These are phyloP conservation scores for Torulaspora pretoriensis DNA, from an alignment of 1,139 yeast species.

Conservation along the genomic window DNA sequence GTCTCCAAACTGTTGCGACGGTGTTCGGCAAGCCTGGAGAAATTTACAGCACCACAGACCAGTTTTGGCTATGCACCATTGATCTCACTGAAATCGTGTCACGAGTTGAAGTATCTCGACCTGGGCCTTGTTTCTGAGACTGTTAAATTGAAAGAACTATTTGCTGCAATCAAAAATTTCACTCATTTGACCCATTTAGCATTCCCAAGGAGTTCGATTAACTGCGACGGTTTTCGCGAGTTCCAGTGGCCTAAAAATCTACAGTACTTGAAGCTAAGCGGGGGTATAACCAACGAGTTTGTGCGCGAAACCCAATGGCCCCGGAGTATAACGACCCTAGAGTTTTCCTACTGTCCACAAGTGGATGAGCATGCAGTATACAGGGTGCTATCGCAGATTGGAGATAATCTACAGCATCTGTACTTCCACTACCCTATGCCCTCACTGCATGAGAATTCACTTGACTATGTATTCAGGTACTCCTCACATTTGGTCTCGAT, in stretches of 20 bases:
- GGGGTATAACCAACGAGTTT: slow-evolving; percentile 84
- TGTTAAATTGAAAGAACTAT: slow-evolving; percentile 72
- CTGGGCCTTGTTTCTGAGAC: slow-evolving; percentile 89
- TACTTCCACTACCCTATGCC: slow-evolving; percentile 89
- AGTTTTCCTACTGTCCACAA: slow-evolving; percentile 84
- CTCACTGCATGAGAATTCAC: slow-evolving; percentile 58
- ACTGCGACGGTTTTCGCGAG: slow-evolving; percentile 55
- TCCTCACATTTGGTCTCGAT: slow-evolving; percentile 68
- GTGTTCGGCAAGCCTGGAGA: slow-evolving; percentile 57
- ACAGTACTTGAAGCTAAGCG: slow-evolving; percentile 70
- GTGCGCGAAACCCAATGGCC: slow-evolving; percentile 67
- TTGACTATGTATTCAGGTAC: slow-evolving; percentile 66
- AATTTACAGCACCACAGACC: slow-evolving; percentile 88
- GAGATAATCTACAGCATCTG: slow-evolving; percentile 57
- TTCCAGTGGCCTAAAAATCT: slow-evolving; percentile 72
- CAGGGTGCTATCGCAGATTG: slow-evolving; percentile 57
- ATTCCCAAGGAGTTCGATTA: slow-evolving; percentile 84
- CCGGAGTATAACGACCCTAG: slow-evolving; percentile 59
- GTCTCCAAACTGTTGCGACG: slow-evolving; percentile 78
- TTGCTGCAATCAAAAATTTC: slow-evolving; percentile 64
- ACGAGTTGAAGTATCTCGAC: slow-evolving; percentile 60
- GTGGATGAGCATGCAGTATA: slow-evolving; percentile 60
- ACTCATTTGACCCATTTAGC: slow-evolving; percentile 65
- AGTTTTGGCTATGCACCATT: slow-evolving; percentile 90
- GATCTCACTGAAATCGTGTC: slow-evolving; percentile 70